Percentiles rank a stretch among this genome's conserved stretches.
Evolutionary conservation across 2,329 filamentous ascomycete genomes (phyloP).

Genomic region (Hymenoscyphus scutula): DNA sequence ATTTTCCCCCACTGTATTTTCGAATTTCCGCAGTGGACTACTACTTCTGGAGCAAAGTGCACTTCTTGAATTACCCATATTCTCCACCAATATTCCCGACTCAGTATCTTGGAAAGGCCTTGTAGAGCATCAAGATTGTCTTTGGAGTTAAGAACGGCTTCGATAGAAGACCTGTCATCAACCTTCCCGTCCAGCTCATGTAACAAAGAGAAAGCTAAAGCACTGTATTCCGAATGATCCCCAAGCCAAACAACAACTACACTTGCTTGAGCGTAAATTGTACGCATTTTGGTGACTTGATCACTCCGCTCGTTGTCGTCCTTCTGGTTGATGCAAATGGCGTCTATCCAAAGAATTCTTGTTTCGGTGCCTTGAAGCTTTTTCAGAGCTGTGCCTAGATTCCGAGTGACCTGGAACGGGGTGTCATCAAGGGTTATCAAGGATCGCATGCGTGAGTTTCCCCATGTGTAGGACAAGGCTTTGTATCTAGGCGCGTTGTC

Average conservation of each 20-base stretch:
- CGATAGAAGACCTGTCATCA: background rate
- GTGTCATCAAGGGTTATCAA: background rate
- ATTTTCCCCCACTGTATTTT: background rate
- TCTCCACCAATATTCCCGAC: slow-evolving; percentile 11
- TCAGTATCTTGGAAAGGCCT: background rate
- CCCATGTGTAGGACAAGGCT: slow-evolving; percentile 15
- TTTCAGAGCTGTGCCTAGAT: slow-evolving; percentile 12
- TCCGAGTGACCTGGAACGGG: slow-evolving; percentile 4
- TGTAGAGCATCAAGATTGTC: background rate
- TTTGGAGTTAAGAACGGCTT: background rate
- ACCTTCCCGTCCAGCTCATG: background rate
- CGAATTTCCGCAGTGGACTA: background rate
- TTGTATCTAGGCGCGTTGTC: slow-evolving; percentile 5
- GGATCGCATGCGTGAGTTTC: background rate
- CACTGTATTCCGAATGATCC: background rate
- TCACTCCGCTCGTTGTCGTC: slow-evolving; percentile 39
- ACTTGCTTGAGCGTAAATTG: slow-evolving; percentile 15
- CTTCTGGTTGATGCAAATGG: slow-evolving; percentile 36
- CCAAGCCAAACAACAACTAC: slow-evolving; percentile 13
- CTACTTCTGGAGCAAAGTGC: background rate
- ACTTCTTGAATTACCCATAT: slow-evolving; percentile 11
- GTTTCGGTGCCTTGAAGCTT: slow-evolving; percentile 4
- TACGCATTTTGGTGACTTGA: slow-evolving; percentile 18
- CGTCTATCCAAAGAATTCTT: slow-evolving; percentile 16
- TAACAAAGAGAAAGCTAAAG: background rate